Evolutionary conservation across 306 rosid genomes (phyloP), one percentile per base, ranked within the genome.

Genomic region (Quercus engelmannii): DNA sequence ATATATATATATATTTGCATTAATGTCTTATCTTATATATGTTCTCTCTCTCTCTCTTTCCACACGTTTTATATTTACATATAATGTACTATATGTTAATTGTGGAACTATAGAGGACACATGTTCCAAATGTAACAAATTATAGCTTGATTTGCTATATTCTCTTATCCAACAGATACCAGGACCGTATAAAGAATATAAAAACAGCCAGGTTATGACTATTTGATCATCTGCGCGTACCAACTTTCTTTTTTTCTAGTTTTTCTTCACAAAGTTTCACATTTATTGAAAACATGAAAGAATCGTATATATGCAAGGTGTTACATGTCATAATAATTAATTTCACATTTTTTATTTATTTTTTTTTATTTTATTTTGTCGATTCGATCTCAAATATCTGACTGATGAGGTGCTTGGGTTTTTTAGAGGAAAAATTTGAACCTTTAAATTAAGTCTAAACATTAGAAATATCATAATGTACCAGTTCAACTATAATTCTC

Each of bases 151-250:
- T 43, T 55, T 33, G 54, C 54, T 49, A 49, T 46, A 30, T 79
- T 35, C 69, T 30, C 71, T 55, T 82, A 64, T 71, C 74, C 82
- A 69, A 83, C 73, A 26, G 46, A 38, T 26, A 55, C 13, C 21
- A 31, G 31, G 63, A 65, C 28, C 67, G 2, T 11, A 58, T 49
- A 49, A 13, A 13, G 54, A 12, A 11, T 49, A 49, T 11, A 49
- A 3, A 38, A 7, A 38, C 11, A 49, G 54, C 65, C 11, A 21
- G 17, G 64, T 58, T 9, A 58, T 58, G 64, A 58, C 64, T 58
- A 20, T 20, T 23, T 6, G 64, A 58, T 58, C 64, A 58, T 58
- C 26, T n/a, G 64, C 46, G 2, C 46, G 46, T 6, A 58, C 26
- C 30, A 58, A 14, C 64, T 20, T 58, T 57, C 23, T 10, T 3